phyloP scores from a whole-genome alignment of 177 flowering plant species.

The Tripterygium wilfordii region DNA sequence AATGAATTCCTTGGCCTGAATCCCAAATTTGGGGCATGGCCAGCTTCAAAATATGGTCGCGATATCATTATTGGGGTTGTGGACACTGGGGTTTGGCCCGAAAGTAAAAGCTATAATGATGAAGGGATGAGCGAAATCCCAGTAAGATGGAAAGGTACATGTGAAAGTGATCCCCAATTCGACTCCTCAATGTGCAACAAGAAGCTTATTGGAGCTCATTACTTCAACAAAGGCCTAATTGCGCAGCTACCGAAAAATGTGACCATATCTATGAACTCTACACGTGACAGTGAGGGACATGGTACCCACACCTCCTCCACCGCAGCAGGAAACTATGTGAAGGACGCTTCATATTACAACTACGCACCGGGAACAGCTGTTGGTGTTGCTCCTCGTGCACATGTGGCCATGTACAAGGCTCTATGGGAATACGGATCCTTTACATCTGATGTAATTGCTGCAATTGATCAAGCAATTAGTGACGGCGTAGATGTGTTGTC shows the following conservation, averaged over 20 bases:
- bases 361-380: slow-evolving; percentile 47
- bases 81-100: slow-evolving; percentile 79
- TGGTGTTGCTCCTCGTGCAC: slow-evolving; percentile 60
- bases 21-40: slow-evolving; percentile 40
- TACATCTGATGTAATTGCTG: slow-evolving; percentile 59
- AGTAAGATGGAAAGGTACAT: slow-evolving; percentile 55
- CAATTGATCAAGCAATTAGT: slow-evolving; percentile 55
- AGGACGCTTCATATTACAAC: slow-evolving; percentile 47
- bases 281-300: slow-evolving; percentile 60
- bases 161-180: slow-evolving; percentile 43
- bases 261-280: slow-evolving; percentile 43
- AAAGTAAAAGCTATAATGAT: slow-evolving; percentile 57
- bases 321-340: slow-evolving; percentile 46
- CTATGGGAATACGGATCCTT: slow-evolving; percentile 36
- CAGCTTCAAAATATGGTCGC: slow-evolving; percentile 36
- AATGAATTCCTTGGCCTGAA: slow-evolving; percentile 41
- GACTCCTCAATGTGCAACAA: slow-evolving; percentile 54
- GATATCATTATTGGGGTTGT: slow-evolving; percentile 61
- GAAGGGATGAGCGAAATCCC: slow-evolving; percentile 46
- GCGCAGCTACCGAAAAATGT: slow-evolving; percentile 26
- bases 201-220: slow-evolving; percentile 64
- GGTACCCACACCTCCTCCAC: slow-evolving; percentile 73
- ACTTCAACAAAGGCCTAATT: slow-evolving; percentile 49
- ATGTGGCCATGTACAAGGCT: slow-evolving; percentile 66
- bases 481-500: slow-evolving; percentile 80